These are phyloP conservation scores for Aurifilum marmelostoma DNA, from an alignment of 2,329 filamentous ascomycete genomes.

Conservation along the genomic window DNA sequence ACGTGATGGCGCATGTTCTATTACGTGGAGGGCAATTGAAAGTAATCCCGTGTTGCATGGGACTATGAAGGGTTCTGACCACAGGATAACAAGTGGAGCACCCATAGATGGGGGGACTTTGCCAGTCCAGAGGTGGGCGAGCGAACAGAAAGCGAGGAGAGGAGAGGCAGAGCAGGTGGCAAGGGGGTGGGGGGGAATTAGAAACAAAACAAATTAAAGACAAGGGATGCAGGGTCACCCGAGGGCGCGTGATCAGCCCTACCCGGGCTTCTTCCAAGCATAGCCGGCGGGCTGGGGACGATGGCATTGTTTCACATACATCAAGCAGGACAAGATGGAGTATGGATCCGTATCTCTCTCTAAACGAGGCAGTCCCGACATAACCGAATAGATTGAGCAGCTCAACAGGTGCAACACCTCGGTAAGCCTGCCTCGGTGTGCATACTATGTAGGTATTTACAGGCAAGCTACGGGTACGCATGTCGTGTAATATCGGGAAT, in stretches of 20 bases:
- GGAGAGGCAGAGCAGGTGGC: not conserved
- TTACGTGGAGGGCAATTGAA: not conserved
- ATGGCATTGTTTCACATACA: slow-evolving; percentile 1
- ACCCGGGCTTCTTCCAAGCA: slow-evolving; percentile 3
- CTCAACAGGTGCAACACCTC: not conserved
- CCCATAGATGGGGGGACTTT: not conserved
- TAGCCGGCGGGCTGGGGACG: slow-evolving; percentile 11
- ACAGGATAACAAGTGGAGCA: slow-evolving; percentile 1
- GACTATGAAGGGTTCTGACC: not conserved
- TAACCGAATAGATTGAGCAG: not conserved
- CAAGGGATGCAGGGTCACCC: not conserved
- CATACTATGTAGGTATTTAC: not conserved
- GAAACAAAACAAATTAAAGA: not conserved
- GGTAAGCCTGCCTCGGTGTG: not conserved
- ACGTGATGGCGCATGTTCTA: not conserved
- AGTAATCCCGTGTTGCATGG: slow-evolving; percentile 8
- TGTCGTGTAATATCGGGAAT: not conserved
- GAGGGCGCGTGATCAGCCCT: slow-evolving; percentile 1
- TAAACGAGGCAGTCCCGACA: not conserved
- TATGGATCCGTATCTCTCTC: not conserved
- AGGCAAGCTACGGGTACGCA: not conserved
- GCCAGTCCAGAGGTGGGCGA: slow-evolving; percentile 31
- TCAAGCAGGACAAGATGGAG: not conserved
- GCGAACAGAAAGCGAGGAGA: slow-evolving; percentile 1
- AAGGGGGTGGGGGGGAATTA: not conserved